These are phyloP conservation scores for Aspergillus ibericus DNA, from an alignment of 2,329 filamentous ascomycete genomes.

Conservation along the genomic window DNA sequence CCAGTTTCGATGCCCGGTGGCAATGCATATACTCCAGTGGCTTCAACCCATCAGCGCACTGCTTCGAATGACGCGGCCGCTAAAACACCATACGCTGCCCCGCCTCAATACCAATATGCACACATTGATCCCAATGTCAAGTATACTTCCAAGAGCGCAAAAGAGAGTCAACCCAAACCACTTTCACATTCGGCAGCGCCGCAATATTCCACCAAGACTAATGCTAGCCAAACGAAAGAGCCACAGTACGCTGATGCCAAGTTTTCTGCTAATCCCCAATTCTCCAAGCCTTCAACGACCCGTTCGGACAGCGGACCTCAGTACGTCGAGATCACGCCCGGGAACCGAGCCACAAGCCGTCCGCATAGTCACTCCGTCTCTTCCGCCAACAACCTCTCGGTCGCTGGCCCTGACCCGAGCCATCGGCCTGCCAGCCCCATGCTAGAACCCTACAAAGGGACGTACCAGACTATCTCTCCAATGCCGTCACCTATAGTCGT, in stretches of 20 bases:
- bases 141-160: slow-evolving; percentile 35
- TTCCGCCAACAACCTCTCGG: slow-evolving; percentile 40
- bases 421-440: slow-evolving; percentile 76
- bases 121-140: slow-evolving; percentile 42
- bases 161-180: slow-evolving; percentile 20
- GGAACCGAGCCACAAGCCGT: slow-evolving; percentile 23
- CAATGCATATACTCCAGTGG: slow-evolving; percentile 13
- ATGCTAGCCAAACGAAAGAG: slow-evolving; percentile 9
- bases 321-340: slow-evolving; percentile 37
- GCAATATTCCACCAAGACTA: slow-evolving; percentile 26
- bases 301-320: slow-evolving; percentile 28
- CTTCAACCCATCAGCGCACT: slow-evolving; percentile 32
- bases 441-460: slow-evolving; percentile 88
- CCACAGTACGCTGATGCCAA: slow-evolving; percentile 8
- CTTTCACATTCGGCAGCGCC: slow-evolving; percentile 27
- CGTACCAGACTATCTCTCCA: slow-evolving; percentile 89
- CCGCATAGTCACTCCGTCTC: slow-evolving; percentile 40
- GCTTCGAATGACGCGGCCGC: slow-evolving; percentile 28
- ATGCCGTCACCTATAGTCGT: slow-evolving; percentile 81
- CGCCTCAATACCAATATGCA: slow-evolving; percentile 39
- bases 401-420: slow-evolving; percentile 34
- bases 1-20: slow-evolving; percentile 13
- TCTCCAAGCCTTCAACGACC: slow-evolving; percentile 25
- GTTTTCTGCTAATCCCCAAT: slow-evolving; percentile 21
- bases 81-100: slow-evolving; percentile 32